These are phyloP conservation scores for Oidiodendron maius DNA, from an alignment of 495 filamentous ascomycete genomes.

Conservation along the genomic window DNA sequence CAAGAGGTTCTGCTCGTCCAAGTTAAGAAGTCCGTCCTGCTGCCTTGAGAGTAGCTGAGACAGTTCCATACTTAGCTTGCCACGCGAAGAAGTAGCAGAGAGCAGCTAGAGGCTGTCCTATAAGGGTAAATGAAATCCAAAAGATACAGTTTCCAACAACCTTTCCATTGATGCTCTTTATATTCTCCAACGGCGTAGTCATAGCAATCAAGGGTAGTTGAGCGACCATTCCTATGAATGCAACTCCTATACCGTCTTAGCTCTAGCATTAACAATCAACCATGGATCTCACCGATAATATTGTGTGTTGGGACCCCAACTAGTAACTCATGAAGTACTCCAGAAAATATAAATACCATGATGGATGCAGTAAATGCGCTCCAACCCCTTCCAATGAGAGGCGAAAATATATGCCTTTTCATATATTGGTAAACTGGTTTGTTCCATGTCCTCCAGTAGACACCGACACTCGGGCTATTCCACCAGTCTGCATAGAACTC, in stretches of 20 bases:
- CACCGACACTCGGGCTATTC: slow-evolving; percentile 81
- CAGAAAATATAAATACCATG: slow-evolving; percentile 80
- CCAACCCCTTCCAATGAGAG: slow-evolving; percentile 77
- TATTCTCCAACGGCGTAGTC: slow-evolving; percentile 72
- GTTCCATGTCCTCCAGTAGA: slow-evolving; percentile 96
- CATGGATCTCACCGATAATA: slow-evolving; percentile 72
- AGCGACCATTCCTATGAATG: slow-evolving; percentile 88
- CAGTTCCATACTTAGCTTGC: slow-evolving; percentile 93
- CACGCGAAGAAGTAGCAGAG: slow-evolving; percentile 95
- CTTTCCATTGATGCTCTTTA: slow-evolving; percentile 64
- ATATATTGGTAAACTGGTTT: slow-evolving; percentile 96
- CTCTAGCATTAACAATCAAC: no score
- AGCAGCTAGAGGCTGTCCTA: slow-evolving; percentile 88
- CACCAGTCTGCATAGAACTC: slow-evolving; percentile 98
- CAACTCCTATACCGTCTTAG: slow-evolving; percentile 44
- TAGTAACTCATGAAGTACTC: slow-evolving; percentile 82
- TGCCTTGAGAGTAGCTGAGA: slow-evolving; percentile 16
- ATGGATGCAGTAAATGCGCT: slow-evolving; percentile 59
- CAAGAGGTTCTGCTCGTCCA: background rate
- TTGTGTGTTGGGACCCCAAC: slow-evolving; percentile 97
- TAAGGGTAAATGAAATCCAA: slow-evolving; percentile 89
- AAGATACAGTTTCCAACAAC: slow-evolving; percentile 88
- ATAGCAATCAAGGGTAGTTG: slow-evolving; percentile 84
- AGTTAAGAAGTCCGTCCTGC: background rate
- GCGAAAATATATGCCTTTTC: slow-evolving; percentile 85